These are phyloP conservation scores for Phytophthora rubi DNA, from an alignment of 352 stramenopile species.

Conservation along the genomic window DNA sequence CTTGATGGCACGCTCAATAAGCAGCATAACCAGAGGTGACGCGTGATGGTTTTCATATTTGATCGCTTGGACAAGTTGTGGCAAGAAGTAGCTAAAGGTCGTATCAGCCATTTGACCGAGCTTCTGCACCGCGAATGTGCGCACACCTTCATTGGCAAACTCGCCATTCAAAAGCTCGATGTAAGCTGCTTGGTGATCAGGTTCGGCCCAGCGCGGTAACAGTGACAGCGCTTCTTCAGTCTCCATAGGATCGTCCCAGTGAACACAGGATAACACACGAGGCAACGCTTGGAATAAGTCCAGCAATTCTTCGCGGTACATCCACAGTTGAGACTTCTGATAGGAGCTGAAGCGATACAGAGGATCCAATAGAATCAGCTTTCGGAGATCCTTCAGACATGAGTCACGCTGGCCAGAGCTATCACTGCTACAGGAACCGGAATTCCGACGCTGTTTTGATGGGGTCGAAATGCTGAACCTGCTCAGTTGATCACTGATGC, in stretches of 20 bases:
- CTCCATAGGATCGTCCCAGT: constrained; percentile 81
- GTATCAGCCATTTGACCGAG: constrained; percentile 87
- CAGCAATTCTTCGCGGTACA: constrained; percentile 81
- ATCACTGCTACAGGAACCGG: constrained; percentile 59
- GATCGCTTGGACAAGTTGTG: constrained; percentile 89
- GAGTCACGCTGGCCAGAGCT: constrained; percentile 59
- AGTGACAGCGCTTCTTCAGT: constrained; percentile 73
- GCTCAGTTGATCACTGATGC: neutral
- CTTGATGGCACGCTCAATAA: constrained; percentile 90
- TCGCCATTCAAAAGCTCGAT: constrained; percentile 84
- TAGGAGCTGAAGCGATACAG: constrained; percentile 83
- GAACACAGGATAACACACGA: constrained; percentile 80
- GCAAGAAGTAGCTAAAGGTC: constrained; percentile 89
- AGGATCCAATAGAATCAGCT: constrained; percentile 82
- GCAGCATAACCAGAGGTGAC: constrained; percentile 71
- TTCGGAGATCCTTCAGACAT: constrained; percentile 70
- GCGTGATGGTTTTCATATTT: constrained; percentile 91
- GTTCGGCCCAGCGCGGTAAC: constrained; percentile 69
- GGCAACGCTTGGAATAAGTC: constrained; percentile 75
- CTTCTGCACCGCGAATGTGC: constrained; percentile 78
- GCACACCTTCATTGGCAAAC: constrained; percentile 78
- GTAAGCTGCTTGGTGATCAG: constrained; percentile 82
- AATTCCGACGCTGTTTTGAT: constrained; percentile 57
- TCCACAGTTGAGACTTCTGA: constrained; percentile 86
- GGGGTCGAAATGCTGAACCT: neutral